Conservation (phyloP, 2,329 filamentous ascomycete genomes). For the Monosporascus cannonballus region DNA sequence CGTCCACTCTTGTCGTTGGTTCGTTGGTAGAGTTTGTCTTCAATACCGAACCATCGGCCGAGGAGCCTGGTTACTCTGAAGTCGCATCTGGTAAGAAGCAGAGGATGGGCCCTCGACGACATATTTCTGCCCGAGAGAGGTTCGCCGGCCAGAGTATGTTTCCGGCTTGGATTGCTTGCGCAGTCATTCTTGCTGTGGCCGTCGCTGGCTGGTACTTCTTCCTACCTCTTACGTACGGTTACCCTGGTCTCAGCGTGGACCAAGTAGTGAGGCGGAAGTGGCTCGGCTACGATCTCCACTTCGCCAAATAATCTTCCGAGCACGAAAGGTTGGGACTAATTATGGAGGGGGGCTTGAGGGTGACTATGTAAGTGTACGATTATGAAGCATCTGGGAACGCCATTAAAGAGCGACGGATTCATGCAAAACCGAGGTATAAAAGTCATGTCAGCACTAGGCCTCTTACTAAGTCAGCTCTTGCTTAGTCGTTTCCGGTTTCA, state of each 20-base stretch:
- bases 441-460: no score
- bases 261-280: slow-evolving; percentile 83
- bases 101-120: slow-evolving; percentile 40
- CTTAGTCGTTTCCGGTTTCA: no score
- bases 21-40: slow-evolving; percentile 94
- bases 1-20: slow-evolving; percentile 83
- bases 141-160: slow-evolving; percentile 73
- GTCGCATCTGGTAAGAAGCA: slow-evolving; percentile 41
- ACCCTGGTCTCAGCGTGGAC: slow-evolving; percentile 75
- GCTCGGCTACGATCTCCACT: slow-evolving; percentile 96
- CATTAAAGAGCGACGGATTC: no score
- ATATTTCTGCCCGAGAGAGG: slow-evolving; percentile 74
- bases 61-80: slow-evolving; percentile 42
- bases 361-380: slow-evolving; percentile 18
- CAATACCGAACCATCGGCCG: slow-evolving; percentile 70
- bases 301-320: slow-evolving; percentile 70
- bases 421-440: no score
- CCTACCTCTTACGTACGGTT: slow-evolving; percentile 90
- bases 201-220: slow-evolving; percentile 87
- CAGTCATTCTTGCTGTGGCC: slow-evolving; percentile 61
- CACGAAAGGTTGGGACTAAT: neutral
- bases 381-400: slow-evolving; percentile 8
- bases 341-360: slow-evolving; percentile 2
- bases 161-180: slow-evolving; percentile 71
- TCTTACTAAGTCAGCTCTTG: no score